A percentile compares a stretch with the other conserved stretches of the same genome.
phyloP scores from a whole-genome alignment of 192 early-diverging fungal genomes.

The Rhizophagus prolifer region DNA sequence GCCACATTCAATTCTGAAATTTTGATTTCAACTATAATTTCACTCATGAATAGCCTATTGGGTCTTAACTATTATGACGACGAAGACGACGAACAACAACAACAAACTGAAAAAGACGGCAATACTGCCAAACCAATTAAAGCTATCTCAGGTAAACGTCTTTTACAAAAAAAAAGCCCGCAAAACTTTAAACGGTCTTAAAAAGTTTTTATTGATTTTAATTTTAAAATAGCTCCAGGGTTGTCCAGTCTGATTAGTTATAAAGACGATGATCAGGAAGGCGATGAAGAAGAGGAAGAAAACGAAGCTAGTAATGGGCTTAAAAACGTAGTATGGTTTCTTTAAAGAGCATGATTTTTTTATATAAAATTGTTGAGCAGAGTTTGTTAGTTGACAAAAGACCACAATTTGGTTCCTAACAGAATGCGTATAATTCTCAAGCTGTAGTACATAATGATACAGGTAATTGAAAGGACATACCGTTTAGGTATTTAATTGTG shows the following conservation, averaged over 20 bases:
- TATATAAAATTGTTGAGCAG: not conserved
- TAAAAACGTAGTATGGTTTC: conserved; percentile 32
- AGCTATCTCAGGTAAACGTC: not conserved
- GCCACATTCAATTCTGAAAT: not conserved
- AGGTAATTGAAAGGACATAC: conserved; percentile 20
- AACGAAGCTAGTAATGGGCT: not conserved
- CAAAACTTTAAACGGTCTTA: not conserved
- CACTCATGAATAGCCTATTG: conserved; percentile 24
- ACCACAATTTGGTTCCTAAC: conserved; percentile 26
- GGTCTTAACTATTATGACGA: conserved; percentile 29
- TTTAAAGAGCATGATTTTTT: not conserved
- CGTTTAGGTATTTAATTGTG: not conserved
- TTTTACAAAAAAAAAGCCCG: not conserved
- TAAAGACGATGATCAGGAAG: not conserved
- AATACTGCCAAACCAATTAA: not conserved
- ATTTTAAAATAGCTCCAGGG: not conserved
- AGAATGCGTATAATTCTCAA: conserved; percentile 24
- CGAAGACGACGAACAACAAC: conserved; percentile 25
- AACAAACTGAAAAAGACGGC: not conserved
- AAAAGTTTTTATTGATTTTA: not conserved
- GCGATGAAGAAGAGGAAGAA: not conserved
- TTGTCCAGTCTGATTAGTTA: not conserved
- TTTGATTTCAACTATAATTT: not conserved
- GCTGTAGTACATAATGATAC: conserved; percentile 5
- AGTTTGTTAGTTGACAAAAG: conserved; percentile 25